A percentile compares a stretch with the other conserved stretches of the same genome.
These are phyloP conservation scores for Boletus pseudo-olivaceus DNA, from an alignment of 768 basidiomycete genomes.

Conservation along the genomic window DNA sequence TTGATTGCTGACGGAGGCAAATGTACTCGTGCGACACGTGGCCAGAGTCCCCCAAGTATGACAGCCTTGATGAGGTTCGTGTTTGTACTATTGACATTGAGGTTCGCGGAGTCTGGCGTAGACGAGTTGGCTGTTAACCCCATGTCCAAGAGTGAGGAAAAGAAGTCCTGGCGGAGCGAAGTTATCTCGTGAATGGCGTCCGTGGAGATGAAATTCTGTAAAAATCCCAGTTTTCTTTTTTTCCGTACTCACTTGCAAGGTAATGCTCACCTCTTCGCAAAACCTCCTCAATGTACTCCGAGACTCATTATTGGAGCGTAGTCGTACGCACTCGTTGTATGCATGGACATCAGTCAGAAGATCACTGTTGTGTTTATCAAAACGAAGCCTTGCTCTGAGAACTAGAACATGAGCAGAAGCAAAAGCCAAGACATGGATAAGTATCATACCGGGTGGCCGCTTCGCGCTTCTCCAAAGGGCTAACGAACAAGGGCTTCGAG, in stretches of 20 bases:
- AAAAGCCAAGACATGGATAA: not conserved
- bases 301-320: slow-evolving; percentile 50
- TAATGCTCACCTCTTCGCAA: slow-evolving; percentile 58
- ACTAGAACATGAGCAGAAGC: not conserved
- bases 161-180: slow-evolving; percentile 73
- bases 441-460: slow-evolving; percentile 63
- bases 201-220: slow-evolving; percentile 78
- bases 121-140: slow-evolving; percentile 60
- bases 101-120: slow-evolving; percentile 41
- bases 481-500: slow-evolving; percentile 82
- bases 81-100: slow-evolving; percentile 65
- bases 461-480: slow-evolving; percentile 78
- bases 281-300: slow-evolving; percentile 49
- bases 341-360: slow-evolving; percentile 79
- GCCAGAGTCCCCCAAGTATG: slow-evolving; percentile 85
- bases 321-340: slow-evolving; percentile 57
- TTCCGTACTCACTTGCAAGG: not conserved
- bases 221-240: not conserved
- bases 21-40: slow-evolving; percentile 72
- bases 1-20: slow-evolving; percentile 72
- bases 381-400: slow-evolving; percentile 66
- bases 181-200: slow-evolving; percentile 75
- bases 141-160: slow-evolving; percentile 62
- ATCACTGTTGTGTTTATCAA: slow-evolving; percentile 73
- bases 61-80: slow-evolving; percentile 79